These are phyloP conservation scores for Byssothecium circinans DNA, from an alignment of 2,329 filamentous ascomycete genomes.

Conservation along the genomic window DNA sequence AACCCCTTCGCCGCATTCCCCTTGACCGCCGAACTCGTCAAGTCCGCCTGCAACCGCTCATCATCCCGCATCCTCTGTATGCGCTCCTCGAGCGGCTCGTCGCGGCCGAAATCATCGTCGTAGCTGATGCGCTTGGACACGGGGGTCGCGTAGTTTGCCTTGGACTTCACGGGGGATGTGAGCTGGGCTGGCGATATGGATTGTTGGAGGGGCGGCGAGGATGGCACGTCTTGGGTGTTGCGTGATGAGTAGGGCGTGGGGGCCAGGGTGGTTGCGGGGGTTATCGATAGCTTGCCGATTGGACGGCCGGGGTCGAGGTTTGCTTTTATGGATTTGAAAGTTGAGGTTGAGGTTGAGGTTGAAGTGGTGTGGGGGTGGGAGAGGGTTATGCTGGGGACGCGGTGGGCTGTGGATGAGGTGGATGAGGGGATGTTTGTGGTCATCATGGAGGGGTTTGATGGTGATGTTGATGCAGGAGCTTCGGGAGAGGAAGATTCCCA, in stretches of 20 bases:
- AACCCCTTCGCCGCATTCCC: conserved; percentile 58
- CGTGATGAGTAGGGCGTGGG: conserved; percentile 45
- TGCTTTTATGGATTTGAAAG: conserved; percentile 30
- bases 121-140: conserved; percentile 16
- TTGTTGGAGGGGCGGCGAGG: conserved; percentile 35
- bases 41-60: conserved; percentile 34
- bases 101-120: conserved; percentile 13
- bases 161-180: conserved; percentile 19
- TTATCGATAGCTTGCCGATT: conserved; percentile 34
- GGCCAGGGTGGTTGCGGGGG: conserved; percentile 44
- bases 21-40: conserved; percentile 52
- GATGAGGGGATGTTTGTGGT: conserved; percentile 18
- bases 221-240: conserved; percentile 36
- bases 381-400: conserved; percentile 34
- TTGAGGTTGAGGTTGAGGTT: conserved; percentile 23
- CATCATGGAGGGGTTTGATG: conserved; percentile 3
- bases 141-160: conserved; percentile 15
- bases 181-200: conserved; percentile 22
- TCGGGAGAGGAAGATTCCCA: conserved; percentile 27
- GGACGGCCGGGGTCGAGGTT: conserved; percentile 36
- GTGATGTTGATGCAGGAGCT: conserved; percentile 18
- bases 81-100: conserved; percentile 24
- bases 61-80: conserved; percentile 30
- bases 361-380: conserved; percentile 22
- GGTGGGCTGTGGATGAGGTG: conserved; percentile 10